Conservation (phyloP, 495 filamentous ascomycete species). For the Aspergillus homomorphus region DNA sequence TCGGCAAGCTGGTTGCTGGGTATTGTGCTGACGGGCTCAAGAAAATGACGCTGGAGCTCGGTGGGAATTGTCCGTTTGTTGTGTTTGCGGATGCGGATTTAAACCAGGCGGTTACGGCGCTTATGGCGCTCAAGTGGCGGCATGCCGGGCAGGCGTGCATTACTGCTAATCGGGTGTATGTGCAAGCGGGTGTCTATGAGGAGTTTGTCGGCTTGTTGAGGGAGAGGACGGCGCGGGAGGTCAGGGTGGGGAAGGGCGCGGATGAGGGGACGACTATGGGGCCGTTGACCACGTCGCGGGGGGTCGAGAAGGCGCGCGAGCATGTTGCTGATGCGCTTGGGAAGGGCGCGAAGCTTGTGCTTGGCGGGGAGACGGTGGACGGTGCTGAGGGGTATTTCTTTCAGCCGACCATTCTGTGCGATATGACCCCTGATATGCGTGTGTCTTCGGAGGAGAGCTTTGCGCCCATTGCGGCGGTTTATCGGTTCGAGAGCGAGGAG, state of each 20-base stretch:
- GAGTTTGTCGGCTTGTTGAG: conserved; percentile 53
- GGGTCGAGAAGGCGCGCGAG: conserved; percentile 58
- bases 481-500: conserved; percentile 67
- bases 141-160: conserved; percentile 72
- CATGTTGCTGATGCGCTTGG: conserved; percentile 63
- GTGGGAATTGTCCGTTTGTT: conserved; percentile 72
- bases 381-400: conserved; percentile 64
- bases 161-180: conserved; percentile 69
- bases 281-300: conserved; percentile 60
- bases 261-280: conserved; percentile 61
- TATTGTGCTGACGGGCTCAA: conserved; percentile 62
- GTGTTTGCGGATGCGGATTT: conserved; percentile 73
- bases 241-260: conserved; percentile 65
- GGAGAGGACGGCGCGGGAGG: conserved; percentile 43
- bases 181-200: conserved; percentile 58
- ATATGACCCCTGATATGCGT: conserved; percentile 60
- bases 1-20: conserved; percentile 60
- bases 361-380: conserved; percentile 53
- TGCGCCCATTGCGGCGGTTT: conserved; percentile 64
- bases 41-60: conserved; percentile 70
- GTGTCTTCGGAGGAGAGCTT: conserved; percentile 69
- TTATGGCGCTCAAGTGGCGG: conserved; percentile 64
- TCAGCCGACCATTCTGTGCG: conserved; percentile 64
- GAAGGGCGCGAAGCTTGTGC: conserved; percentile 55
- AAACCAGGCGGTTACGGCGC: conserved; percentile 56